phyloP scores from a whole-genome alignment of 768 basidiomycete genomes.

The Asterophora parasitica region DNA sequence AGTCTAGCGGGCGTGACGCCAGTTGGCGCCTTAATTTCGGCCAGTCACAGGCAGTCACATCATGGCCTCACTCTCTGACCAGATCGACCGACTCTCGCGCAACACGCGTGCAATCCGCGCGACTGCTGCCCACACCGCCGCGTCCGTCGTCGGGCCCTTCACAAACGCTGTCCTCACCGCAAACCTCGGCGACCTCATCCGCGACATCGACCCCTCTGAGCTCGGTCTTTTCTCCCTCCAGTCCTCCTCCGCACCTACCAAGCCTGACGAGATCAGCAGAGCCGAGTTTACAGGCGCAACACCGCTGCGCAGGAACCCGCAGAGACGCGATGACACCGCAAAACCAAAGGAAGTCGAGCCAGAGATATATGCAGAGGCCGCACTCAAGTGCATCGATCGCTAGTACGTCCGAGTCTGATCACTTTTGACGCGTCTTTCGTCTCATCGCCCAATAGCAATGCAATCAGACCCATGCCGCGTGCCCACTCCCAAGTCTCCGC shows the following conservation, averaged over 20 bases:
- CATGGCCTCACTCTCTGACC: constrained; percentile 59
- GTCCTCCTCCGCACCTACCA: constrained; percentile 18
- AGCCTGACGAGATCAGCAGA: constrained; percentile 46
- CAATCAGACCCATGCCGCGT: constrained; percentile 48
- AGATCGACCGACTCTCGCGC: constrained; percentile 59
- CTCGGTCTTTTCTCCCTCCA: constrained; percentile 71
- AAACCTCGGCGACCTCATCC: constrained; percentile 69
- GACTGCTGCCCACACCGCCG: constrained; percentile 32
- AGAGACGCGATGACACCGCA: constrained; percentile 34
- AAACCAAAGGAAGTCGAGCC: constrained; percentile 52
- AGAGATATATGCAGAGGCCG: constrained; percentile 72
- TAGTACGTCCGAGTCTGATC: constrained; percentile 46
- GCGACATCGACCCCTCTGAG: constrained; percentile 74
- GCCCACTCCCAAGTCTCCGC: constrained; percentile 41
- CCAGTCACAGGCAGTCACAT: constrained; percentile 6
- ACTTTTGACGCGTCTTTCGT: constrained; percentile 5
- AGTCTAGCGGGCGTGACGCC: neutral
- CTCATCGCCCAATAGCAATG: constrained; percentile 23
- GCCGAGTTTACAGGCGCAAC: constrained; percentile 68
- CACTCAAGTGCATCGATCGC: constrained; percentile 70
- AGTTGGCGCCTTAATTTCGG: neutral
- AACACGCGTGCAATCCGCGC: constrained; percentile 48
- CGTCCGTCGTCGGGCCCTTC: constrained; percentile 41
- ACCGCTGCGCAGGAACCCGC: constrained; percentile 48
- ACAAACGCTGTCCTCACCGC: constrained; percentile 60